phyloP scores from a whole-genome alignment of 495 filamentous ascomycete species.

The Talaromyces thailandensis region DNA sequence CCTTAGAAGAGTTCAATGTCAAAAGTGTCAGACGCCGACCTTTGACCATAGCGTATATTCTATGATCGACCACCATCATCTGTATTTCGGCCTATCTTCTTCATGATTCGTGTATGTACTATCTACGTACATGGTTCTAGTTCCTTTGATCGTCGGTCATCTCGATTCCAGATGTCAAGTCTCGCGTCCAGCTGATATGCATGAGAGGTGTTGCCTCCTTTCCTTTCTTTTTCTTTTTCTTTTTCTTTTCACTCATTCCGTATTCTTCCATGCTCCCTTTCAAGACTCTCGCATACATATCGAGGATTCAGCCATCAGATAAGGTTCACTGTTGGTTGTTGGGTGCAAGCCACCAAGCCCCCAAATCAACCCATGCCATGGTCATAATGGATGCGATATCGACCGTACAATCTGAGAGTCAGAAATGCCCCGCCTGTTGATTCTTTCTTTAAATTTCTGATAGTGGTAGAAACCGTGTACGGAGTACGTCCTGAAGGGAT shows the following conservation, averaged over 20 bases:
- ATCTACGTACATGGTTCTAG: background rate
- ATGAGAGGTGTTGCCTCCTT: background rate
- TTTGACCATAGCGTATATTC: background rate
- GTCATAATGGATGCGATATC: background rate
- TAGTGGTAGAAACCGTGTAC: background rate
- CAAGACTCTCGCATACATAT: background rate
- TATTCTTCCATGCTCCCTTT: background rate
- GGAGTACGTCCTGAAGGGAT: background rate
- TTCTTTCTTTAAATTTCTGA: background rate
- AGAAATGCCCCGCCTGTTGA: background rate
- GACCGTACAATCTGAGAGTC: background rate
- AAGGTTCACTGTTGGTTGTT: background rate
- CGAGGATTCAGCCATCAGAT: background rate
- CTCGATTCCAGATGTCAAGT: background rate
- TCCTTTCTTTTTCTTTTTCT: background rate
- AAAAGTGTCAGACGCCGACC: background rate
- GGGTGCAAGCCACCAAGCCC: background rate
- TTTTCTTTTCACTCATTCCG: background rate
- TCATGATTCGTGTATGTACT: background rate
- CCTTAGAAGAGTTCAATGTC: background rate
- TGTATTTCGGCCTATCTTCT: background rate
- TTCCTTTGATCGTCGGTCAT: conserved; percentile 1
- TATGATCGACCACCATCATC: background rate
- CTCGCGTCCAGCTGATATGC: background rate
- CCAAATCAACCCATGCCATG: background rate